Base-by-base conservation (phyloP, 2,329 filamentous ascomycete species). In the Aspergillus udagawae region DNA sequence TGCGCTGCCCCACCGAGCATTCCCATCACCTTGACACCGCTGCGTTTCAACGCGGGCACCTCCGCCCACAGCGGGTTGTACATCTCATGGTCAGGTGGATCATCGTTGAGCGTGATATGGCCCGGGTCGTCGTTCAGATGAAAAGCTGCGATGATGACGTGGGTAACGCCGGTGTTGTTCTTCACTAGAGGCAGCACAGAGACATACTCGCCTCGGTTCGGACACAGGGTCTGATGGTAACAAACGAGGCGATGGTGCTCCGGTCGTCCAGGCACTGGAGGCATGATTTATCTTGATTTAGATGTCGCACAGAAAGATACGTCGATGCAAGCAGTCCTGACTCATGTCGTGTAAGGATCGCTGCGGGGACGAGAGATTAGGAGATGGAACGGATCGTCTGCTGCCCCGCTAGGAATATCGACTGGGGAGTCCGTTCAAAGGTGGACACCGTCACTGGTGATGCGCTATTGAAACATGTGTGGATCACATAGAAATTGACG, bases 1-100 rank as follows among this genome's bases (percentile, higher is more conserved):
- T 83, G 82, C 0, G 91, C 91, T 2, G 92, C 91, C 17, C 92
- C 92, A 42, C 92, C 92, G 1, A 96, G 80, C 90, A 97, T 94
- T 54, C 85, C 90, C 70, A 96, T 81, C 12, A 96, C 85, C 66
- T 88, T 91, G 61, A 96, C 81, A 45, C 91, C 91, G 6, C 82
- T 81, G 1, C 82, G 83, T 71, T 94, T 88, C 5, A 96, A 77
- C 61, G 86, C 78, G 7, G 82, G 81, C 8, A 91, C 83, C 73
- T 97, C 92, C 23, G 82, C 82, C 91, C 92, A 97, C 38, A 96
- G 80, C 1, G 85, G 84, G 32, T 83, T 78, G 73, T 88, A 93
- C 62, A 85, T 82, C 4, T 83, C 73, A 64, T 90, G 77, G n/a
- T 83, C 76, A 0, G 90, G 90, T 0, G 80, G 80, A 69, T 91